Percentiles rank a stretch among this genome's conserved stretches.
These are phyloP conservation scores for Penicillium hesseltinei DNA, from an alignment of 2,329 filamentous ascomycete species.

Conservation along the genomic window DNA sequence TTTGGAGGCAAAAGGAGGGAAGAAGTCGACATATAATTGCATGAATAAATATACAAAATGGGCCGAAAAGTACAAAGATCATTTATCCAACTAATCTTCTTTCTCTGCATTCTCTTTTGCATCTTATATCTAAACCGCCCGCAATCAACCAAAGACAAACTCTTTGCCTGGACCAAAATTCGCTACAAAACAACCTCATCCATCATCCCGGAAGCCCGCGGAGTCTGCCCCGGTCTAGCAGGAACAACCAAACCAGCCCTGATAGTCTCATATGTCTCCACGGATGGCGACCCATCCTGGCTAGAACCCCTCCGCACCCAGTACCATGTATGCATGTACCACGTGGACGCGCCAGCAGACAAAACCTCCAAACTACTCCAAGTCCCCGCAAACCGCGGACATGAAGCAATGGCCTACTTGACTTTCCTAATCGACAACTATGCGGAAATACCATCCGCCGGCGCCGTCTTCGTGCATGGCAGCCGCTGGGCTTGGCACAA, in stretches of 20 bases:
- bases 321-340: slow-evolving; percentile 51
- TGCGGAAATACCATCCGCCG: slow-evolving; percentile 36
- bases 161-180: slow-evolving; percentile 46
- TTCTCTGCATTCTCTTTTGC: slow-evolving; percentile 33
- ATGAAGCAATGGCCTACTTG: slow-evolving; percentile 50
- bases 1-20: neutral
- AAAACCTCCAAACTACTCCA: slow-evolving; percentile 35
- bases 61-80: slow-evolving; percentile 38
- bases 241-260: slow-evolving; percentile 44
- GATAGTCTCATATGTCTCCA: slow-evolving; percentile 43
- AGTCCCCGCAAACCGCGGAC: slow-evolving; percentile 48
- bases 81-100: slow-evolving; percentile 37
- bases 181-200: slow-evolving; percentile 42
- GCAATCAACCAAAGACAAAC: slow-evolving; percentile 25
- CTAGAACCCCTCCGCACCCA: slow-evolving; percentile 37
- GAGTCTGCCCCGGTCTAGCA: slow-evolving; percentile 45
- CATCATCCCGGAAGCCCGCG: slow-evolving; percentile 37
- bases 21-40: neutral
- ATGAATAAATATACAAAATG: slow-evolving; percentile 25
- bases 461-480: slow-evolving; percentile 47
- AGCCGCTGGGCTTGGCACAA: slow-evolving; percentile 49
- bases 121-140: slow-evolving; percentile 42
- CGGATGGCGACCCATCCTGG: slow-evolving; percentile 46
- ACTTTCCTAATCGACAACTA: slow-evolving; percentile 52
- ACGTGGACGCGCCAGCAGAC: slow-evolving; percentile 36